Conservation (phyloP, 805 yeast genomes). For the Spathaspora boniae region DNA sequence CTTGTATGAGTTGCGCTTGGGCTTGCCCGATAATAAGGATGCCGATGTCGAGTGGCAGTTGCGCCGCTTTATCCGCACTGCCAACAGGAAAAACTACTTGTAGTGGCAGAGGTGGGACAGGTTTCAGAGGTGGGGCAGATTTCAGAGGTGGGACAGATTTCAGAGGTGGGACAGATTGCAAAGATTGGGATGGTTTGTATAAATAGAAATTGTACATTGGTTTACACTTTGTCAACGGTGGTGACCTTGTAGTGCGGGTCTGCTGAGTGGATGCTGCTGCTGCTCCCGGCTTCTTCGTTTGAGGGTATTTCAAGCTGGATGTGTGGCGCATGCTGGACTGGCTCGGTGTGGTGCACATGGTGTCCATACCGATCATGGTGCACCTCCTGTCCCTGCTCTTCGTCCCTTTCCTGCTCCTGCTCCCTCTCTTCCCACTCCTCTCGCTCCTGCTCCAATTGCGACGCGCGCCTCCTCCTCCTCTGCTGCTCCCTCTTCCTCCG, state of each 20-base stretch:
- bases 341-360: no score
- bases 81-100: conserved; percentile 88
- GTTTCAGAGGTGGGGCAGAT: background rate
- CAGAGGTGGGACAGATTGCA: background rate
- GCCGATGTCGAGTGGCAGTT: conserved; percentile 98
- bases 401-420: no score
- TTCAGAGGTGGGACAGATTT: background rate
- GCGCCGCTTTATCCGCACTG: conserved; percentile 91
- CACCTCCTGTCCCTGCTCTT: no score
- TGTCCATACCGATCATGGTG: no score
- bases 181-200: background rate
- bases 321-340: no score
- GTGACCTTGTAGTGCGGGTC: conserved; percentile 7
- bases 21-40: conserved; percentile 91
- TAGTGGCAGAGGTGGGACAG: conserved; percentile 13
- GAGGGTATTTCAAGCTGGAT: no score
- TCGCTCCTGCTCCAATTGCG: conserved; percentile 1
- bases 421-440: background rate
- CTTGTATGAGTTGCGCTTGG: conserved; percentile 80
- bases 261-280: no score
- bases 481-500: conserved; percentile 2
- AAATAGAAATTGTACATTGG: background rate
- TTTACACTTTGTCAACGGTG: conserved; percentile 6
- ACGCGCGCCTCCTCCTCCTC: background rate
- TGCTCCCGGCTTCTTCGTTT: no score